Evolutionary conservation across 2,329 filamentous ascomycete genomes (phyloP), one percentile per base, ranked within the genome.

Genomic region (Penicillium crustosum): DNA sequence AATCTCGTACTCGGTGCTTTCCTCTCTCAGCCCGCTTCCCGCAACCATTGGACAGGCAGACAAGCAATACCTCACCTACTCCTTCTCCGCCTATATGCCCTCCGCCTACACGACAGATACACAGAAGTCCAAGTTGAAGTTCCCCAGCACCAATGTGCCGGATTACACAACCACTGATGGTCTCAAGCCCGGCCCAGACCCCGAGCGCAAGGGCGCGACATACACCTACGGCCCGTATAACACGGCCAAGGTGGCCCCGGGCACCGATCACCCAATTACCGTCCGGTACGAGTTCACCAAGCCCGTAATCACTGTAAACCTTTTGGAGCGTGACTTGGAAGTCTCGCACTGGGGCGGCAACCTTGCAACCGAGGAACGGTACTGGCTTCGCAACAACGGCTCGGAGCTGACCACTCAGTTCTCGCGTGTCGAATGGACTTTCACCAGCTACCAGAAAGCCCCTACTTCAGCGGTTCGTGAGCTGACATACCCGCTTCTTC

Each of bases 301-400:
- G 78, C 93, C 94, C 13, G 81, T 99, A 57, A 89, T 87, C 43
- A 90, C 94, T 70, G 85, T 91, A 50, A 86, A 86, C 35, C 81
- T 85, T 17, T 81, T 99, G 59, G 91, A 97, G 77, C 88, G 94
- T 59, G 93, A 97, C 70, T 80, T 99, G 62, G 94, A 99, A 75
- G 89, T 99, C 68, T 96, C 91, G 73, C 94, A 97, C 77, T 99
- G 94, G 94, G 94, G 94, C 65, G 94, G 94, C 61, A 99, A 99
- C 73, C 78, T 97, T 53, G 94, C 94, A 2, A 91, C 93, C 49
- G 94, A 99, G 78, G 94, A 99, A 79, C 86, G 91, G 57, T 97
- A 96, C 78, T 91, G 89, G 75, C 82, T 97, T 65, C 85, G 86
- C 69, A 93, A 99, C 81, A 86, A 89, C 62, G 94, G 89, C 62